Base-by-base conservation (phyloP, 768 basidiomycete species). In the Pleurotus sapidus region DNA sequence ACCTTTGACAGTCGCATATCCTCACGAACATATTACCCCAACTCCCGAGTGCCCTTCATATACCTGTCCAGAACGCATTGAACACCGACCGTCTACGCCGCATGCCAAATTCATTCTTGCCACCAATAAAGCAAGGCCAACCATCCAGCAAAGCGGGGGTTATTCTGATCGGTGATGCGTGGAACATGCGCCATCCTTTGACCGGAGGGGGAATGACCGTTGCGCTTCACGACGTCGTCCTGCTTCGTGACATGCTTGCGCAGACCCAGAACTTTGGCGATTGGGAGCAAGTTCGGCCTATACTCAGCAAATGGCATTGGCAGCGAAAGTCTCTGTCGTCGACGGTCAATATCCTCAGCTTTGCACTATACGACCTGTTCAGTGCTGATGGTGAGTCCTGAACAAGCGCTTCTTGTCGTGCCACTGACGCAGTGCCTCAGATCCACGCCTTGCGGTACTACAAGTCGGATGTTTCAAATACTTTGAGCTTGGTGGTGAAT, bases 131-230 rank as follows among this genome's bases (percentile, higher is more conserved):
- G 58, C 95, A 96, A 67, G 77, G 76, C n/a, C 60, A 64, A 18
- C 61, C 68, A 0, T 74, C 77, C 8, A 72, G 73, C 15, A 88
- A 84, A 60, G 80, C 86, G 49, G 92, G 93, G 23, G 85, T 84
- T 8, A 74, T 99, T 57, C 84, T 98, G 60, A 77, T 97, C 34
- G 97, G 97, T 1, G 97, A 98, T 68, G 87, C 96, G 2, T 96
- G 93, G 89, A 99, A 98, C 68, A 98, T 98, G 95, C 91, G 97
- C 0, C 97, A 99, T 70, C 97, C 97, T 1, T 80, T 99, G 18
- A 99, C 97, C 0, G 97, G 97, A 4, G 94, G 95, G 9, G 97
- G 97, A 4, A 99, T 99, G 97, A 95, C 95, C 0, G 96, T 98
- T 39, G 95, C 94, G 2, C 76, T 98, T 47, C 81, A 86, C 65